Conservation (phyloP, 805 yeast genomes). For the Yueomyces sp. region DNA sequence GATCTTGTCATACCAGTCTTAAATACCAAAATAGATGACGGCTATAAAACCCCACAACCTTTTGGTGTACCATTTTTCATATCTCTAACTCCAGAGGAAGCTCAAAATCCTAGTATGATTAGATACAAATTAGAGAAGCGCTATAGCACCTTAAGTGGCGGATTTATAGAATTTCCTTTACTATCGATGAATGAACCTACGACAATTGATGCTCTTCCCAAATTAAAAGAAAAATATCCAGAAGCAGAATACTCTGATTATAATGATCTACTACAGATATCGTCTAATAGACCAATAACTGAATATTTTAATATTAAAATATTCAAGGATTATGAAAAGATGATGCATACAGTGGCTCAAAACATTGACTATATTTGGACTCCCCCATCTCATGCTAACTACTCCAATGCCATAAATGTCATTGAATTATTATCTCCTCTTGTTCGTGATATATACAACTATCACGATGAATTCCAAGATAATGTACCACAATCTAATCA, state of each 20-base stretch:
- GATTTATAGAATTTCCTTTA: constrained; percentile 21
- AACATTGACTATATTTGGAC: constrained; percentile 11
- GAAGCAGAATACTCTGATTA: constrained; percentile 12
- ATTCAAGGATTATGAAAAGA: constrained; percentile 1
- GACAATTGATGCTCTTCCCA: constrained; percentile 26
- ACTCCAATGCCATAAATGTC: constrained; percentile 8
- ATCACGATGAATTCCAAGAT: constrained; percentile 1
- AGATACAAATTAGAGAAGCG: constrained; percentile 40
- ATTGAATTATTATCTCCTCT: constrained; percentile 7
- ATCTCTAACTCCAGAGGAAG: constrained; percentile 38
- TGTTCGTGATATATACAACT: constrained; percentile 15
- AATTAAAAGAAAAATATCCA: constrained; percentile 12
- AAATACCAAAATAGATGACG: constrained; percentile 30
- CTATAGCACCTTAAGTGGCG: constrained; percentile 36
- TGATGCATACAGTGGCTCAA: background rate
- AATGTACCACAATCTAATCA: background rate
- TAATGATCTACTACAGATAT: constrained; percentile 8
- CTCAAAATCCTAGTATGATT: constrained; percentile 42
- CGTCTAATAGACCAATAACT: constrained; percentile 3
- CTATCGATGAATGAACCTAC: constrained; percentile 8
- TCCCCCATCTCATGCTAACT: constrained; percentile 11
- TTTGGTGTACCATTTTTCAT: constrained; percentile 75
- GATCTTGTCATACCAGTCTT: constrained; percentile 51
- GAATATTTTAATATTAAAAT: constrained; percentile 13
- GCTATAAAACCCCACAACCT: constrained; percentile 29